phyloP scores from a whole-genome alignment of 2,329 filamentous ascomycete species.

The Claviceps fusiformis region DNA sequence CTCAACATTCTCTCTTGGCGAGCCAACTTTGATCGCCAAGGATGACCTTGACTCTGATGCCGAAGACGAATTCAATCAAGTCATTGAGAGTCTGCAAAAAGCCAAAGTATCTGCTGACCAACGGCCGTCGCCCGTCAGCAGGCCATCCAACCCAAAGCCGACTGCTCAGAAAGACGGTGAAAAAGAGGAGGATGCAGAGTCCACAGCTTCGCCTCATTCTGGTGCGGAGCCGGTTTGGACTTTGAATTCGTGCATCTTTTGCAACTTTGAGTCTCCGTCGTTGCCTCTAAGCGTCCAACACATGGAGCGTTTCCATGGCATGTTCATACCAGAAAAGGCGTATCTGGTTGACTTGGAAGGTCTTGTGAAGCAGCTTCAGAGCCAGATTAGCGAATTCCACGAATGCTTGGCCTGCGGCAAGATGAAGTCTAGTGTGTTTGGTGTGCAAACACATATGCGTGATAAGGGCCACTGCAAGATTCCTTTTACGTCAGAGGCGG shows the following conservation, averaged over 20 bases:
- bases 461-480: slow-evolving; percentile 97
- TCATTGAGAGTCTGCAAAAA: slow-evolving; percentile 65
- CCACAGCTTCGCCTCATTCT: slow-evolving; percentile 24
- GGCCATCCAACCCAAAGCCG: slow-evolving; percentile 37
- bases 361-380: slow-evolving; percentile 62
- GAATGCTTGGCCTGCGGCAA: slow-evolving; percentile 87
- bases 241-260: slow-evolving; percentile 66
- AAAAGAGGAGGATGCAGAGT: slow-evolving; percentile 29
- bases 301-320: slow-evolving; percentile 86
- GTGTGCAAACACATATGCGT: slow-evolving; percentile 91
- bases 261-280: slow-evolving; percentile 70
- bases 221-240: slow-evolving; percentile 26
- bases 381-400: slow-evolving; percentile 65
- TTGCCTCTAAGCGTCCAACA: slow-evolving; percentile 67
- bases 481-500: slow-evolving; percentile 73
- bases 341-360: slow-evolving; percentile 77
- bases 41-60: slow-evolving; percentile 49
- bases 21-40: slow-evolving; percentile 44
- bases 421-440: slow-evolving; percentile 61
- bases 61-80: slow-evolving; percentile 62
- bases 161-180: slow-evolving; percentile 25
- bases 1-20: slow-evolving; percentile 81
- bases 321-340: slow-evolving; percentile 85
- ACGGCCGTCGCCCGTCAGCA: slow-evolving; percentile 36
- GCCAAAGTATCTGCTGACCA: slow-evolving; percentile 48